Conservation (phyloP, 148 eudicot species). For the Drosera capensis region DNA sequence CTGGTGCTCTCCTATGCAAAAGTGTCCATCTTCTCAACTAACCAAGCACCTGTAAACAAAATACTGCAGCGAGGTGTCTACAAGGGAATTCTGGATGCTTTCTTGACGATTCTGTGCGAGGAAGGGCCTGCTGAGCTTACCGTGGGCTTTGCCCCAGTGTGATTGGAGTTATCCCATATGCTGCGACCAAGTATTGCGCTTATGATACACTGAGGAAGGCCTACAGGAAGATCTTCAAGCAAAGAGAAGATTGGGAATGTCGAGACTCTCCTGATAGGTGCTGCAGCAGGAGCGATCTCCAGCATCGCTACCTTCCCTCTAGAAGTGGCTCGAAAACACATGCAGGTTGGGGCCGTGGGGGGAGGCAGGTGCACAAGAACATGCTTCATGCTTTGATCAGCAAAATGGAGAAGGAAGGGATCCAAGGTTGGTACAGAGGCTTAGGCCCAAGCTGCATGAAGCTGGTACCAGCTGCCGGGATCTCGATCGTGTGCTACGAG, state of each 20-base stretch:
- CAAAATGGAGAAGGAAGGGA: slow-evolving; percentile 71
- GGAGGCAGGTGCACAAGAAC: slow-evolving; percentile 62
- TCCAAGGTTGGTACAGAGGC: slow-evolving; percentile 67
- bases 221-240: slow-evolving; percentile 48
- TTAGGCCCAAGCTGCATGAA: slow-evolving; percentile 93
- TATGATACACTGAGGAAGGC: slow-evolving; percentile 72
- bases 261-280: slow-evolving; percentile 80
- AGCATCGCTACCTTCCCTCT: slow-evolving; percentile 89
- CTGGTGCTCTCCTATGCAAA: not conserved
- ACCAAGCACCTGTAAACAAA: not conserved
- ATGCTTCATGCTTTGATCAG: slow-evolving; percentile 65
- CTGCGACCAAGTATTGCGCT: slow-evolving; percentile 77
- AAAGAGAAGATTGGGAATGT: slow-evolving; percentile 70
- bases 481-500: slow-evolving; percentile 97
- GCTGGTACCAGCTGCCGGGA: slow-evolving; percentile 96
- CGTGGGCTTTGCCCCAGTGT: slow-evolving; percentile 67
- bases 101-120: slow-evolving; percentile 50
- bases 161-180: slow-evolving; percentile 72
- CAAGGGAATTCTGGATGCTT: slow-evolving; percentile 55
- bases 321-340: slow-evolving; percentile 94
- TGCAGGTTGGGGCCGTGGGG: slow-evolving; percentile 93
- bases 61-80: slow-evolving; percentile 51
- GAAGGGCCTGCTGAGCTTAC: slow-evolving; percentile 69
- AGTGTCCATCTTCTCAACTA: not conserved
- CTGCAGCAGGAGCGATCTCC: slow-evolving; percentile 90